These are phyloP conservation scores for Malus hybrid DNA, from an alignment of 331 rosid genomes.

Conservation along the genomic window DNA sequence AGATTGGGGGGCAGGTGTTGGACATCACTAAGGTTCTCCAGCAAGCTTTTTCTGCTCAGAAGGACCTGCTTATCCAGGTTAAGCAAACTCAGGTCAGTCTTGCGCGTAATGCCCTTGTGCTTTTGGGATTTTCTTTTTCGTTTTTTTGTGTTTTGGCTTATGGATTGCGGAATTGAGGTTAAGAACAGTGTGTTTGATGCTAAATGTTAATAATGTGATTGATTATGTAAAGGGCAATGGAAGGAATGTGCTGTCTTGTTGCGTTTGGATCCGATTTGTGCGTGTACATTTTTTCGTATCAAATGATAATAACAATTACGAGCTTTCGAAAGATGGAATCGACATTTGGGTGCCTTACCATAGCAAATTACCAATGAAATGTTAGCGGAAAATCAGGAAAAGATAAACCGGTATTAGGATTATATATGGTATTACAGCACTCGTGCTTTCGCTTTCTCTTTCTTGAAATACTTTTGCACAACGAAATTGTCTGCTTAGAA, in stretches of 20 bases:
- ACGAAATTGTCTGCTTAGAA: not conserved
- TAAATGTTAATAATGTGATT: not conserved
- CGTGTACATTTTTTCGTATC: not conserved
- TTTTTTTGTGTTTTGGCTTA: no score
- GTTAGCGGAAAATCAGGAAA: not conserved
- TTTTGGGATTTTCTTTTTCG: not conserved
- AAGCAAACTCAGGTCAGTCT: slow-evolving; percentile 60
- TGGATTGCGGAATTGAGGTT: not conserved
- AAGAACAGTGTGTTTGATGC: not conserved
- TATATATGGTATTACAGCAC: not conserved
- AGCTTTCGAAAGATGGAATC: not conserved
- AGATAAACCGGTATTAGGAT: not conserved
- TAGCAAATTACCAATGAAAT: not conserved
- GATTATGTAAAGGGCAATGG: not conserved
- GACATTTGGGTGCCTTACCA: not conserved
- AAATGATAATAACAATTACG: not conserved
- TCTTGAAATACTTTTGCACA: not conserved
- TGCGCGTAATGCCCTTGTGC: not conserved
- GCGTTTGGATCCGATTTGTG: not conserved
- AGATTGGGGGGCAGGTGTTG: slow-evolving; percentile 71
- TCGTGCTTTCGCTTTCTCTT: not conserved
- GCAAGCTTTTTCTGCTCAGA: slow-evolving; percentile 66
- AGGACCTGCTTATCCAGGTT: slow-evolving; percentile 55
- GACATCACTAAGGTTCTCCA: slow-evolving; percentile 39
- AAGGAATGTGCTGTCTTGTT: not conserved